phyloP scores from a whole-genome alignment of 2,329 filamentous ascomycete species.

The Fusarium ambrosium region DNA sequence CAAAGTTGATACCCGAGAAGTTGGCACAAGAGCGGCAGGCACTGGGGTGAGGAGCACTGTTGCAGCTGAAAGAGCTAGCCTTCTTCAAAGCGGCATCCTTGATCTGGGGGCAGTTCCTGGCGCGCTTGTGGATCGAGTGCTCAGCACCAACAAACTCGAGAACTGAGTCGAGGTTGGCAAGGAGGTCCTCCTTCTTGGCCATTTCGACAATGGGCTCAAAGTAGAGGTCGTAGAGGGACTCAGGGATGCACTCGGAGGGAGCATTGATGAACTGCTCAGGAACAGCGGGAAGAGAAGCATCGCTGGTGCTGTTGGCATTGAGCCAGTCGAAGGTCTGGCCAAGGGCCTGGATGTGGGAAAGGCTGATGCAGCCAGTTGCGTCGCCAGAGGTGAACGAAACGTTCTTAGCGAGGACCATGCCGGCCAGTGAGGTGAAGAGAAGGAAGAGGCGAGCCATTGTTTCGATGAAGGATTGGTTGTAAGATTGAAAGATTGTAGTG shows the following conservation, averaged over 20 bases:
- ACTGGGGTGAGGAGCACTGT: conserved; percentile 17
- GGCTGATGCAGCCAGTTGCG: conserved; percentile 14
- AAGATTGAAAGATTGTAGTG: background rate
- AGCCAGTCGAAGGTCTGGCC: conserved; percentile 23
- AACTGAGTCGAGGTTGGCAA: conserved; percentile 9
- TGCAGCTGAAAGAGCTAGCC: conserved; percentile 17
- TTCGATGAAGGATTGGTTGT: background rate
- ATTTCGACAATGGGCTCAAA: conserved; percentile 31
- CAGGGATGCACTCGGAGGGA: conserved; percentile 23
- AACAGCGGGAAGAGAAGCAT: conserved; percentile 8
- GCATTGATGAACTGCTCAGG: conserved; percentile 16
- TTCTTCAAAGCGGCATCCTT: conserved; percentile 9
- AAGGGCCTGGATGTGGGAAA: conserved; percentile 29
- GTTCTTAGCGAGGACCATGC: conserved; percentile 1
- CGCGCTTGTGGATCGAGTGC: conserved; percentile 10
- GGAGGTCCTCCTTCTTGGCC: conserved; percentile 28
- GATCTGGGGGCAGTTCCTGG: conserved; percentile 21
- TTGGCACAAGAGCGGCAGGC: conserved; percentile 27
- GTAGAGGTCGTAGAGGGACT: conserved; percentile 30
- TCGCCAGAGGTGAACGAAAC: conserved; percentile 14
- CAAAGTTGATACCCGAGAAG: conserved; percentile 26
- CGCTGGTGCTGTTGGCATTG: background rate
- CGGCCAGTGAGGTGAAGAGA: conserved; percentile 13
- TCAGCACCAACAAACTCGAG: conserved; percentile 9
- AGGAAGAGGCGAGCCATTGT: conserved; percentile 17